A percentile compares a stretch with the other conserved stretches of the same genome.
phyloP scores from a whole-genome alignment of 148 eudicot species.

The Arctostaphylos glauca region DNA sequence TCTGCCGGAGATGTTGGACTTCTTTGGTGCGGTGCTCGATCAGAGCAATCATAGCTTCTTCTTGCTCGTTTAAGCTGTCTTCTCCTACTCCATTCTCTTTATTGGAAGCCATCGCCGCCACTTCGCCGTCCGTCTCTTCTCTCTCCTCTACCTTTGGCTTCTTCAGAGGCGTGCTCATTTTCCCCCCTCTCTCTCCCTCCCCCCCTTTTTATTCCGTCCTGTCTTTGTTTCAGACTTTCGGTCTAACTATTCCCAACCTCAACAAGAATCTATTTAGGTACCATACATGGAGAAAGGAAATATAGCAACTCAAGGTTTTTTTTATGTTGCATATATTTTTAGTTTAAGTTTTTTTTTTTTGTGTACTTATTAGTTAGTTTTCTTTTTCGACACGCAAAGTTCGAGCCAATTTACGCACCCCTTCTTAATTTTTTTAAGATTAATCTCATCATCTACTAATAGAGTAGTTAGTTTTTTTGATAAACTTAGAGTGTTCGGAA shows the following conservation, averaged over 20 bases:
- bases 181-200: not conserved
- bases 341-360: no score
- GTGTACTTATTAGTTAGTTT: no score
- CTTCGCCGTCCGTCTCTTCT: slow-evolving; percentile 4
- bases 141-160: slow-evolving; percentile 27
- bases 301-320: no score
- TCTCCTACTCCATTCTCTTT: slow-evolving; percentile 9
- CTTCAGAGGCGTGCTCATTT: slow-evolving; percentile 23
- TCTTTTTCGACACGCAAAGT: no score
- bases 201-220: not conserved
- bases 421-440: no score
- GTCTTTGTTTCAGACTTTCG: not conserved
- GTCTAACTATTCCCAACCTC: not conserved
- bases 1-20: slow-evolving; percentile 63
- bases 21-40: slow-evolving; percentile 78
- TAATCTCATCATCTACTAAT: no score
- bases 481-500: no score
- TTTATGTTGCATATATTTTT: no score
- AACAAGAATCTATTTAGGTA: not conserved
- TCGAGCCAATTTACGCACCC: no score
- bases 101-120: no score
- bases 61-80: slow-evolving; percentile 37
- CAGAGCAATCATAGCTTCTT: slow-evolving; percentile 71
- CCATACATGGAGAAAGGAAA: no score
- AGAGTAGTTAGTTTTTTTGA: no score